Evolutionary conservation across 495 filamentous ascomycete species (phyloP), one percentile per base, ranked within the genome.

Genomic region (Podospora appendiculata): DNA sequence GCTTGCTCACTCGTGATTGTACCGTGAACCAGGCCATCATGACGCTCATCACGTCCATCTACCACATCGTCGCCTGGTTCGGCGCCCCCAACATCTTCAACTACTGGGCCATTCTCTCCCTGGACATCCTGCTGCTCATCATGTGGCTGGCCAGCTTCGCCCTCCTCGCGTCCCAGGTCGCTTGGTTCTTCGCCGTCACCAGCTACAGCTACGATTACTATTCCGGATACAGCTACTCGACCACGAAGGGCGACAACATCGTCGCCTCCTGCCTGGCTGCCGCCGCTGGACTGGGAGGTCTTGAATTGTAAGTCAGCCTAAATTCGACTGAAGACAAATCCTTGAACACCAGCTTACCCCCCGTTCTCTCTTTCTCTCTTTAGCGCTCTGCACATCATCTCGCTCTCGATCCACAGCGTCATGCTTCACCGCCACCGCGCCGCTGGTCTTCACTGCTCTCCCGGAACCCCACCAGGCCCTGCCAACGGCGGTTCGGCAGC

Each of bases 81-180:
- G 55, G 48, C 16, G 47, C 60, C 5, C 60, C 70, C 8, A 36
- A 12, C 7, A 56, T 59, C 5, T 79, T 72, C 60, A 78, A 77
- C 59, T 77, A 77, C 61, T 77, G 72, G 73, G 73, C 73, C 7
- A 59, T 75, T 42, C 62, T 78, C 12, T 65, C 64, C 45, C 54
- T 74, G 18, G 73, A 78, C 46, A 69, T 77, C 34, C 60, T 74
- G 44, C 57, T 70, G 8, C 57, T 73, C 32, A 48, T 76, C 50
- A 64, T 78, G 58, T 78, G 74, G 76, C 54, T 76, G 11, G 63
- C 66, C 49, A 67, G 71, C 0, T 73, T 76, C 36, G 64, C 66
- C 2, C 52, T 75, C 12, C 56, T 74, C 8, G 70, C 72, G 19
- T 55, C 69, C 8, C 56, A 68, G 45, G 54, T 72, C 33, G 64